Evolutionary conservation across 345 rosid genomes (phyloP), one percentile per base, ranked within the genome.

Genomic region (Litchi chinensis): DNA sequence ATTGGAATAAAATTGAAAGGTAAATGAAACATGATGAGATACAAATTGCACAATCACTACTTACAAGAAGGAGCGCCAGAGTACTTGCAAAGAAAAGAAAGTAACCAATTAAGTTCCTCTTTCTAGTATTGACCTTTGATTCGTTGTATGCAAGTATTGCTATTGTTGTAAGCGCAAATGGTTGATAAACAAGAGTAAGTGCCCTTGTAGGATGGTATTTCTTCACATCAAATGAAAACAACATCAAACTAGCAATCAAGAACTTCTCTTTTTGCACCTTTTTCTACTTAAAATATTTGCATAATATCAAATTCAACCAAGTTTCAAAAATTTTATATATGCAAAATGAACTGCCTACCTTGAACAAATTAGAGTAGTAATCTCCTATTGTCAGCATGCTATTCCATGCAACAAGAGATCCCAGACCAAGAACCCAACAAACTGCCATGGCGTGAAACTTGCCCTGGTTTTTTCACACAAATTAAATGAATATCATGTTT

Each of bases 171-270:
- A 94, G 75, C 2, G 97, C 95, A 70, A 94, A 88, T 4, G 99
- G 92, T 83, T 87, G 97, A 73, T 94, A 94, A 57, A 96, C 91
- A 43, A 96, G 88, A 22, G 99, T 87, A 63, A 96, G 89, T 11
- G 91, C 91, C 66, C 99, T 91, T 65, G 97, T 88, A 39, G 99
- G 98, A 88, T 96, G 99, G 81, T 91, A 94, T 19, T 69, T 82
- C 99, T 94, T 74, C 82, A 83, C 63, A 81, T 39, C 56, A 39
- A 77, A 59, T 50, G 44, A 60, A 72, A 66, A 48, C 41, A 65
- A 39, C 26, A 68, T 50, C 73, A 74, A 70, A 41, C 41, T 57
- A 57, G 7, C 9, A 57, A 57, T 57, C 24, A 57, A 6, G 9
- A 10, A 16, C 39, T 5, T 56, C 48, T 12, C 13, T 16, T 70